Base-by-base conservation (phyloP, 805 yeast genomes). In the Kluyveromyces nonfermentans region DNA sequence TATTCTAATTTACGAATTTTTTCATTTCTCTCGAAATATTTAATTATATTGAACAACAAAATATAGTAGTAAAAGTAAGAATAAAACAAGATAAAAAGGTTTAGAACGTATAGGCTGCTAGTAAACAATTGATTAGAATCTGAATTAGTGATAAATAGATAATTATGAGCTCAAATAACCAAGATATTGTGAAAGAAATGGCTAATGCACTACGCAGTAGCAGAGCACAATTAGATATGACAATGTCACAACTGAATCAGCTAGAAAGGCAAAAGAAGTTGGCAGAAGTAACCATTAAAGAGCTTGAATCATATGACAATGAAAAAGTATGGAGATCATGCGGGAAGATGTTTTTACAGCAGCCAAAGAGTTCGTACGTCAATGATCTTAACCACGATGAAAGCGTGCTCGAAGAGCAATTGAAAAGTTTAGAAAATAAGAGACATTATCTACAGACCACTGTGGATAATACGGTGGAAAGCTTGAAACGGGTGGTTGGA, bases 281-380 rank as follows among this genome's bases (percentile, higher is more conserved):
- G 39, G 72, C 80, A 17, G 72, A 73, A 20, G 67, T 76, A 36
- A 82, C 94, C 7, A 63, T 71, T 30, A 57, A 70, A 30, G 84
- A 82, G 50, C 67, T 87, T 40, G 67, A 64, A 20, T 68, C 75
- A 35, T 64, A 73, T 12, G 70, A 67, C 8, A 67, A 67, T 17
- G 72, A 75, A 8, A 58, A 57, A 7, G 89, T 88, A 5, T 88
- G 95, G 93, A 77, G 85, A 57, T 85, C 94, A 5, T 75, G 85
- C 31, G 97, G 97, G 22, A 83, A 82, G 62, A 75, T 86, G 25
- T 84, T 82, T 59, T 64, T 82, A 2, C 38, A 59, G 33, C 65
- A 63, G 44, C 62, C 55, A 22, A 63, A 62, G 8, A 37, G 57
- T 18, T 70, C 67, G 3, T 84, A 85, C 62, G 60, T 73, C 37